Conservation (phyloP, 73 alveolate genomes). For the Blepharisma japonicum region DNA sequence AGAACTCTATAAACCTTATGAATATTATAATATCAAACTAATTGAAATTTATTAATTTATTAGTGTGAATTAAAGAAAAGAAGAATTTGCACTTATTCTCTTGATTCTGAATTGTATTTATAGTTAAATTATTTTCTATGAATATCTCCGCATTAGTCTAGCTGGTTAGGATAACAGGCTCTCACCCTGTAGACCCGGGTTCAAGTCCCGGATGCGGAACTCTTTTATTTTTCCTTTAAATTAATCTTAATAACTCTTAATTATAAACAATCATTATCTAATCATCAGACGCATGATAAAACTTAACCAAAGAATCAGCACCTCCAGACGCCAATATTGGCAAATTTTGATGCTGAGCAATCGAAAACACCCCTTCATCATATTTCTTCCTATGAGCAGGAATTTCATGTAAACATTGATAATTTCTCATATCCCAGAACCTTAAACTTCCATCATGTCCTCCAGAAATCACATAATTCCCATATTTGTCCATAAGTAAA, state of each 20-base stretch:
- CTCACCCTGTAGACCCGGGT: constrained; percentile 20
- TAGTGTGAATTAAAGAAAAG: too few relatives aligned
- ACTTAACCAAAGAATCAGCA: too few relatives aligned
- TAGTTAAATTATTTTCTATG: too few relatives aligned
- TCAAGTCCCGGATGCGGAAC: constrained; percentile 21
- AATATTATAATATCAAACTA: too few relatives aligned
- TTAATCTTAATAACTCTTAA: neutral
- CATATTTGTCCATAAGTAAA: neutral
- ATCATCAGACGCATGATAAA: too few relatives aligned
- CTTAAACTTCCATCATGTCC: constrained; percentile 10
- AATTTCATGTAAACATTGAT: neutral
- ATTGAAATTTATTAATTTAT: too few relatives aligned
- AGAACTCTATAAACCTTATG: too few relatives aligned
- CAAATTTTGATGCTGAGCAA: neutral
- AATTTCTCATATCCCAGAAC: constrained; percentile 20
- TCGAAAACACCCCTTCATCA: neutral
- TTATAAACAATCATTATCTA: too few relatives aligned
- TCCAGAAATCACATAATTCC: neutral
- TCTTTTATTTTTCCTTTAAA: neutral
- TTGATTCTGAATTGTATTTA: too few relatives aligned
- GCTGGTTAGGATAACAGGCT: constrained; percentile 15
- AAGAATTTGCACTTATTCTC: too few relatives aligned
- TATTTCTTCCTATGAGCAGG: constrained; percentile 3
- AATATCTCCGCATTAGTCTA: constrained; percentile 6
- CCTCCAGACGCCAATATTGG: too few relatives aligned